Evolutionary conservation across 2,329 filamentous ascomycete genomes (phyloP), one percentile per base, ranked within the genome.

Genomic region (Cercospora nicotianae): DNA sequence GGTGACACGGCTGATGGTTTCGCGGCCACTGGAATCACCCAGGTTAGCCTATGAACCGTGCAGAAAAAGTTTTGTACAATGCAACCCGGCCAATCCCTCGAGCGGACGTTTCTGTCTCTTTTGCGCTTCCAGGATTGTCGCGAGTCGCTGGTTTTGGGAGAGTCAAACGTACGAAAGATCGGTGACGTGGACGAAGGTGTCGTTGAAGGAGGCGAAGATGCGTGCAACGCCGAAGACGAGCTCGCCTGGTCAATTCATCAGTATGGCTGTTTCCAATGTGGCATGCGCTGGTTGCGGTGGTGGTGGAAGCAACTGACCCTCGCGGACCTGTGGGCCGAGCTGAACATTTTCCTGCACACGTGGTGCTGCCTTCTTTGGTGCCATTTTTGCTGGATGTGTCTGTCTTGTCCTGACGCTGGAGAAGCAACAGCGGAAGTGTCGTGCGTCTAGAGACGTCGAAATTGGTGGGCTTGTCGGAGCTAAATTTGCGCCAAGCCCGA

Each of bases 1-100:
- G 80, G 96, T 99, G 78, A 99, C 94, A 92, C 95, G 94, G 90
- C 90, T 92, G 87, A 99, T 97, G 86, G 96, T 99, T 91, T 99
- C 95, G 86, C 95, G 95, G 87, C 95, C 95, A 86, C 92, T 96
- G 87, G 83, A 87, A 89, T 88, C 86, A 89, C 85, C 85, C 86
- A 87, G 83, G 85, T 90, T 85, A 90, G 88, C 85, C 84, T 85
- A 74, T 82, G 76, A 80, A 72, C 72, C 74, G 70, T 45, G 62
- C 62, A 55, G 60, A 59, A 53, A 64, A 55, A 57, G 69, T 65
- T 69, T 80, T 79, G 78, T 69, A 48, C 12, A 66, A 28, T 71
- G 33, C 65, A 64, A 63, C 55, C 59, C 60, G 55, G 59, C 61
- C 60, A 55, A 63, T 59, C 42, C 60, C 64, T 42, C 30, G 58